Conservation (phyloP, 2,329 filamentous ascomycete species). For the Orbilia blumenaviensis region DNA sequence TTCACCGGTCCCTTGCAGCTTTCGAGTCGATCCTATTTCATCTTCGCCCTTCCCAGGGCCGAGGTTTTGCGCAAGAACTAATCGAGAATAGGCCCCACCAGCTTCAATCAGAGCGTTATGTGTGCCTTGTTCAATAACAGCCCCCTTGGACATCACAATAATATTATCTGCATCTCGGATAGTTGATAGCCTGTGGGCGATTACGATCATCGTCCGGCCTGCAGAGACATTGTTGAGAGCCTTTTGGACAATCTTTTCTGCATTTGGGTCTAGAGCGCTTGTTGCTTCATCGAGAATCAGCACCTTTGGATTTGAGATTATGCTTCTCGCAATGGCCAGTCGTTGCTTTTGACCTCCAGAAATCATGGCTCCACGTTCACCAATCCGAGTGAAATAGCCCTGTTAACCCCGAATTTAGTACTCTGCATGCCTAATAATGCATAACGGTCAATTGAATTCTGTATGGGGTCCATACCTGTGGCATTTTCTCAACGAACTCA, state of each 20-base stretch:
- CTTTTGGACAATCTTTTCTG: slow-evolving; percentile 69
- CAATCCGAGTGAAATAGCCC: slow-evolving; percentile 77
- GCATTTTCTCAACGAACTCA: slow-evolving; percentile 73
- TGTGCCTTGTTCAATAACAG: slow-evolving; percentile 56
- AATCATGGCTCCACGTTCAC: slow-evolving; percentile 78
- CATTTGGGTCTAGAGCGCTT: slow-evolving; percentile 69
- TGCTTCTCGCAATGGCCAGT: slow-evolving; percentile 76
- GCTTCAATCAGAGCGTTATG: slow-evolving; percentile 57
- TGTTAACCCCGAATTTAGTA: neutral
- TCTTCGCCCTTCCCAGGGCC: neutral
- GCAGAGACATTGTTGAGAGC: slow-evolving; percentile 69
- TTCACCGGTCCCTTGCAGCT: neutral
- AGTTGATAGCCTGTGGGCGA: slow-evolving; percentile 66
- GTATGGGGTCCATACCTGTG: slow-evolving; percentile 60
- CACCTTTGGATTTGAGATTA: slow-evolving; percentile 72
- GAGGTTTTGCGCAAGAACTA: slow-evolving; percentile 56
- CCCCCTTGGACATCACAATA: slow-evolving; percentile 46
- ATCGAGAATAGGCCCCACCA: slow-evolving; percentile 58
- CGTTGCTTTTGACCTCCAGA: slow-evolving; percentile 86
- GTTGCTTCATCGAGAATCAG: slow-evolving; percentile 81
- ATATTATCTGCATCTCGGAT: slow-evolving; percentile 51
- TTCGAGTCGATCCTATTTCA: neutral
- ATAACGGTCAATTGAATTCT: neutral
- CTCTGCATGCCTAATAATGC: neutral
- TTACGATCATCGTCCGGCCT: slow-evolving; percentile 75